These are phyloP conservation scores for Begonia masoniana DNA, from an alignment of 306 rosid genomes.

Conservation along the genomic window DNA sequence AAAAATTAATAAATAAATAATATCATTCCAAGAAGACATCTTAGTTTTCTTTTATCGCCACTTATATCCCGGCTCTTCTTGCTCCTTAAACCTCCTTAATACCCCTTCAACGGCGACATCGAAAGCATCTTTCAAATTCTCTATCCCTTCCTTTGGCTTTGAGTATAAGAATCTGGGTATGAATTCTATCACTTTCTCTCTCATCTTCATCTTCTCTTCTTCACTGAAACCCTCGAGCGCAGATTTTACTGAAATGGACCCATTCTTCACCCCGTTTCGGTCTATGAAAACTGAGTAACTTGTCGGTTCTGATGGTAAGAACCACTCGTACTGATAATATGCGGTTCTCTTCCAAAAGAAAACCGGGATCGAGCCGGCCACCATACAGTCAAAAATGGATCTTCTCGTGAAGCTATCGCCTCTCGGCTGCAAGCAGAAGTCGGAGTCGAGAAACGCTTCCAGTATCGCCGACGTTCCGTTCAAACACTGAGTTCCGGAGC, in stretches of 20 bases:
- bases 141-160: slow-evolving; percentile 20
- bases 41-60: background rate
- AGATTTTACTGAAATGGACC: slow-evolving; percentile 16
- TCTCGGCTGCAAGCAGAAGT: slow-evolving; percentile 77
- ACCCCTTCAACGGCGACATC: slow-evolving; percentile 35
- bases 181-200: slow-evolving; percentile 32
- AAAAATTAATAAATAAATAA: no score
- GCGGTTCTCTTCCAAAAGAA: slow-evolving; percentile 45
- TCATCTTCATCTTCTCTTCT: slow-evolving; percentile 25
- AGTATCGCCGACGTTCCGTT: slow-evolving; percentile 72
- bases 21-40: no score
- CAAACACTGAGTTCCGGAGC: slow-evolving; percentile 44
- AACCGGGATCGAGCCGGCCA: slow-evolving; percentile 49
- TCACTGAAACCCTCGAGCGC: slow-evolving; percentile 15
- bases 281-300: slow-evolving; percentile 45
- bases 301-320: slow-evolving; percentile 29
- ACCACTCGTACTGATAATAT: slow-evolving; percentile 43
- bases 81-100: slow-evolving; percentile 9
- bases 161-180: slow-evolving; percentile 33
- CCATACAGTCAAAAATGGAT: slow-evolving; percentile 65
- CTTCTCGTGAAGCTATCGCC: slow-evolving; percentile 94
- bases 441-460: slow-evolving; percentile 59
- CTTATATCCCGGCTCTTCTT: slow-evolving; percentile 2
- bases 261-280: slow-evolving; percentile 34
- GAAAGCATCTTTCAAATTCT: slow-evolving; percentile 32